Evolutionary conservation across 2,329 filamentous ascomycete species (phyloP).

Genomic region (Alternaria atra): DNA sequence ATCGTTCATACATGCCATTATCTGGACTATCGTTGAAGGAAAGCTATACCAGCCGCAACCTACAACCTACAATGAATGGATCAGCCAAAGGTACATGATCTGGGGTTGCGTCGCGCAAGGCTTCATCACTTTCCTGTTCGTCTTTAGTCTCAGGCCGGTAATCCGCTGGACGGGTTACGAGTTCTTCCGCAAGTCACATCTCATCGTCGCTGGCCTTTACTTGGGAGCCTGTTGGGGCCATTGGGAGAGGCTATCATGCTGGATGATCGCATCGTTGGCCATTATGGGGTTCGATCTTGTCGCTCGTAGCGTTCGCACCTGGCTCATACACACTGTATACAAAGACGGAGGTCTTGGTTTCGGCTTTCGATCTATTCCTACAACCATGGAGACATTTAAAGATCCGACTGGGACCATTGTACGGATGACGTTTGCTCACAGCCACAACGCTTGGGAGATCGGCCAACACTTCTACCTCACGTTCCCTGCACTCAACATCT

Average conservation of each 20-base stretch:
- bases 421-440: not conserved
- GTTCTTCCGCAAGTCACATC: conserved; percentile 15
- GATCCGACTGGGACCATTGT: conserved; percentile 10
- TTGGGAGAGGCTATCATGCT: not conserved
- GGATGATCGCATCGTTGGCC: no score
- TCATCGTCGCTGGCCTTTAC: conserved; percentile 11
- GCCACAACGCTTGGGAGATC: not conserved
- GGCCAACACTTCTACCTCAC: conserved; percentile 14
- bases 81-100: conserved; percentile 15
- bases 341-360: conserved; percentile 3
- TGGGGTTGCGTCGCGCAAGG: conserved; percentile 13
- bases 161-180: conserved; percentile 18
- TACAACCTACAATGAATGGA: conserved; percentile 7
- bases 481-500: conserved; percentile 14
- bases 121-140: conserved; percentile 13
- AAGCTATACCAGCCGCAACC: conserved; percentile 16
- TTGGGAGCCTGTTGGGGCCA: conserved; percentile 15
- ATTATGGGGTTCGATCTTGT: not conserved
- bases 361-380: conserved; percentile 9
- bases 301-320: conserved; percentile 6
- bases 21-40: conserved; percentile 13
- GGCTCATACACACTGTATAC: conserved; percentile 11
- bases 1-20: conserved; percentile 12
- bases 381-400: conserved; percentile 8
- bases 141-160: conserved; percentile 12